Percentiles rank a stretch among this genome's conserved stretches.
These are phyloP conservation scores for Lachancea meyersii DNA, from an alignment of 805 yeast species.

Conservation along the genomic window DNA sequence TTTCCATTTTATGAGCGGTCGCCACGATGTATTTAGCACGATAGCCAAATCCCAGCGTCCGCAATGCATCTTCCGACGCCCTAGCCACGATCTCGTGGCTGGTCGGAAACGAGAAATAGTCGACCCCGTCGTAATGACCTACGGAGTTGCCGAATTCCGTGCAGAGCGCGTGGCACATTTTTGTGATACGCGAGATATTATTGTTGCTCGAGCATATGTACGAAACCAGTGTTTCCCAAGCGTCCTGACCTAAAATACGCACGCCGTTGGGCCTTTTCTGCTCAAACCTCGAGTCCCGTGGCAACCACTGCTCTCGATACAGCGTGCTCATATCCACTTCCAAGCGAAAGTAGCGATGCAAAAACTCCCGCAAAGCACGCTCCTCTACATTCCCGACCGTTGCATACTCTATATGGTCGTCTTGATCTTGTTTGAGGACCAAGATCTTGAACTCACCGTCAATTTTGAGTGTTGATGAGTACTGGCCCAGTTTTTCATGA, in stretches of 20 bases:
- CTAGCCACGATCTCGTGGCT: constrained; percentile 44
- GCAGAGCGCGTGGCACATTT: constrained; percentile 82
- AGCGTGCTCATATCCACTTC: constrained; percentile 47
- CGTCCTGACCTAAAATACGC: constrained; percentile 84
- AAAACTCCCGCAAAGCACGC: constrained; percentile 31
- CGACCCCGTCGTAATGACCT: constrained; percentile 45
- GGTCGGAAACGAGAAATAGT: constrained; percentile 68
- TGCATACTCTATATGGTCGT: constrained; percentile 45
- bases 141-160: constrained; percentile 60
- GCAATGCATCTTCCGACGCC: constrained; percentile 40
- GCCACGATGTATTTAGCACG: constrained; percentile 80
- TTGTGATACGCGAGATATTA: constrained; percentile 86
- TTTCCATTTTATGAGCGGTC: constrained; percentile 57
- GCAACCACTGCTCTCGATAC: constrained; percentile 52
- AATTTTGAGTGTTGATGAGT: constrained; percentile 24
- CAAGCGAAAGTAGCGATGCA: constrained; percentile 67
- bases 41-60: constrained; percentile 70
- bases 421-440: constrained; percentile 55
- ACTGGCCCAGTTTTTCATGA: constrained; percentile 19
- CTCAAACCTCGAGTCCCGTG: constrained; percentile 44
- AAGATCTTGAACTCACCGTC: constrained; percentile 47
- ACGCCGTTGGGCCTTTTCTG: constrained; percentile 50
- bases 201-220: constrained; percentile 96
- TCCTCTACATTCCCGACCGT: constrained; percentile 28
- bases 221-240: constrained; percentile 90